Conservation (phyloP, 2,329 filamentous ascomycete species). For the Claviceps arundinis region DNA sequence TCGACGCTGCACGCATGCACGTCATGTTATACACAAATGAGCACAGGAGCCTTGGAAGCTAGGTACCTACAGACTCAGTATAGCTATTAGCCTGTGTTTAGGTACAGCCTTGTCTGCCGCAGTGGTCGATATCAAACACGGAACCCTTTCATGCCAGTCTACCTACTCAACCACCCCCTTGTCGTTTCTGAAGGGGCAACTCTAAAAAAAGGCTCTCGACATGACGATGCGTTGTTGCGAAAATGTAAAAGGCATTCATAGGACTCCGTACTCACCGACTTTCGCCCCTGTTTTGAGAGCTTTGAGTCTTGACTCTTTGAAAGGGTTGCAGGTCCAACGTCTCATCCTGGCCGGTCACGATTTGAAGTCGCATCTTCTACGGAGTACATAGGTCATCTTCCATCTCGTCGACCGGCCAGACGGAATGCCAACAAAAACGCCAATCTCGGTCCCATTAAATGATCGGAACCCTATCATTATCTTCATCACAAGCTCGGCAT, state of each 20-base stretch:
- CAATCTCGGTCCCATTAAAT: background rate
- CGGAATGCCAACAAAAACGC: background rate
- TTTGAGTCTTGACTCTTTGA: background rate
- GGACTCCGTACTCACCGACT: background rate
- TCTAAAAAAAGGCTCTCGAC: background rate
- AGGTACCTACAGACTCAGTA: no score
- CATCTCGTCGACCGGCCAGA: background rate
- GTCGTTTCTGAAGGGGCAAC: background rate
- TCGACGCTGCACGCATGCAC: background rate
- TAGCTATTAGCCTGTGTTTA: no score
- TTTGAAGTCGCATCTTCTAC: background rate
- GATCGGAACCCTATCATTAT: no score
- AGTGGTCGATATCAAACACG: background rate
- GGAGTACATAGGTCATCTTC: background rate
- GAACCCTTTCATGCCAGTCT: background rate
- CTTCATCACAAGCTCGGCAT: background rate
- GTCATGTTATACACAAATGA: background rate
- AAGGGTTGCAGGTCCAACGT: background rate
- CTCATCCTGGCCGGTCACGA: background rate
- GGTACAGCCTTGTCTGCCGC: background rate
- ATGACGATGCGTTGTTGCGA: background rate
- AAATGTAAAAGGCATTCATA: background rate
- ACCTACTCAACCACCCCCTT: background rate
- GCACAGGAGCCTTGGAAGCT: background rate
- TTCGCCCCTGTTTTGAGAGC: background rate